Base-by-base conservation (phyloP, 2,329 filamentous ascomycete species). In the Pseudogymnoascus sp. region DNA sequence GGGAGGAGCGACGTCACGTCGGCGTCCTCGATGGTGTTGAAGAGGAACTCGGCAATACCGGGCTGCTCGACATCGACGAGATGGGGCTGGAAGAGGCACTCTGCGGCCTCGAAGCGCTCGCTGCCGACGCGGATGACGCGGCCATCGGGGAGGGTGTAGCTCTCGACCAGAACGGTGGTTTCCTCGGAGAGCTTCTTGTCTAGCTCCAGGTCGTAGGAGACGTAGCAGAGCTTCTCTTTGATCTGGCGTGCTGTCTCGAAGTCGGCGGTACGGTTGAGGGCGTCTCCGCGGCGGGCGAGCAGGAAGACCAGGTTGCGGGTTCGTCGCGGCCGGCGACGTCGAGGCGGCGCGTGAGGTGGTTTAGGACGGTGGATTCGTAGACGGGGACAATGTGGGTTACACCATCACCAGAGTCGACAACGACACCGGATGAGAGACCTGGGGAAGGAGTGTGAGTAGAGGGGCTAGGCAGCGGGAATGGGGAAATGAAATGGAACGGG, bases 151-250 rank as follows among this genome's bases (percentile, higher is more conserved):
- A 99, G 83, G 1, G 95, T 99, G 80, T 99, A 99, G 74, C 91
- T 96, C 78, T 99, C 95, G 9, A 99, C 95, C 62, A 99, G 81
- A 7, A 97, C 92, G 1, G 95, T 99, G 14, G 95, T 99, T 71
- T 99, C 95, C 79, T 99, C 95, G 72, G 91, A 96, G 67, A 99
- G 86, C 69, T 90, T 88, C 80, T 97, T 93, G 81, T 99, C 95
- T 62, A 99, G 83, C 77, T 96, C 92, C 63, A 99, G 85, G 76
- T 99, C 95, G 81, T 97, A 99, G 11, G 93, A 97, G 63, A 99
- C 93, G 76, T 99, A 99, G 83, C 95, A 97, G 60, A 99, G 89
- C 83, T 99, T 99, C 83, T 99, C 95, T 81, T 99, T 99, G 81
- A 99, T 97, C 77, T 97, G 93, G 66, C 95, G 90, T 63, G 99